Conservation (phyloP, 2,329 filamentous ascomycete species). For the Celoporthe dispersa region DNA sequence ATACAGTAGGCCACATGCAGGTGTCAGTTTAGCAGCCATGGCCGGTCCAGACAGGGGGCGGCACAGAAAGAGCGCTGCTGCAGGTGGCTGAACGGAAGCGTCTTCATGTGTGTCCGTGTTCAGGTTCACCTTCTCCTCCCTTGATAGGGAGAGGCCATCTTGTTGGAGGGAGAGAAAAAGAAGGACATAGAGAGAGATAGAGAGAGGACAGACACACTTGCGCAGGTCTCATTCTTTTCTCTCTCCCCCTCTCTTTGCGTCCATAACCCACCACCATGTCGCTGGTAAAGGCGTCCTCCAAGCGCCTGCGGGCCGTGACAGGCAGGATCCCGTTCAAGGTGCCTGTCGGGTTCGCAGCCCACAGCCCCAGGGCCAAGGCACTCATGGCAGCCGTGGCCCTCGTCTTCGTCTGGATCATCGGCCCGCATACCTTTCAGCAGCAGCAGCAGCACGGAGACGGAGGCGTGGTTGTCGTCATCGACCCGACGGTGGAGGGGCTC, state of each 20-base stretch:
- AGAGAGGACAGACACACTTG: not conserved
- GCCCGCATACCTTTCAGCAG: slow-evolving; percentile 14
- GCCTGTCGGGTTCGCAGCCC: slow-evolving; percentile 6
- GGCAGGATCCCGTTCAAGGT: slow-evolving; percentile 19
- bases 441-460: not conserved
- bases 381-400: slow-evolving; percentile 17
- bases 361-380: slow-evolving; percentile 18
- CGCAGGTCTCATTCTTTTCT: not conserved
- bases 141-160: not conserved
- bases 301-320: slow-evolving; percentile 1
- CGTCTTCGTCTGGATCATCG: slow-evolving; percentile 22
- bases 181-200: no score
- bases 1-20: not conserved
- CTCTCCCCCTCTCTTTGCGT: not conserved
- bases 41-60: not conserved
- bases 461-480: not conserved
- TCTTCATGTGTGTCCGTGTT: not conserved
- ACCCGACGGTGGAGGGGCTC: slow-evolving; percentile 1
- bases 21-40: not conserved
- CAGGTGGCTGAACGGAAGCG: not conserved
- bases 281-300: not conserved
- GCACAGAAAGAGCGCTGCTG: not conserved
- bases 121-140: not conserved
- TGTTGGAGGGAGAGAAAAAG: not conserved
- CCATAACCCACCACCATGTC: slow-evolving; percentile 11